Conservation (phyloP, 2,329 filamentous ascomycete species). For the Sporothrix brasiliensis region DNA sequence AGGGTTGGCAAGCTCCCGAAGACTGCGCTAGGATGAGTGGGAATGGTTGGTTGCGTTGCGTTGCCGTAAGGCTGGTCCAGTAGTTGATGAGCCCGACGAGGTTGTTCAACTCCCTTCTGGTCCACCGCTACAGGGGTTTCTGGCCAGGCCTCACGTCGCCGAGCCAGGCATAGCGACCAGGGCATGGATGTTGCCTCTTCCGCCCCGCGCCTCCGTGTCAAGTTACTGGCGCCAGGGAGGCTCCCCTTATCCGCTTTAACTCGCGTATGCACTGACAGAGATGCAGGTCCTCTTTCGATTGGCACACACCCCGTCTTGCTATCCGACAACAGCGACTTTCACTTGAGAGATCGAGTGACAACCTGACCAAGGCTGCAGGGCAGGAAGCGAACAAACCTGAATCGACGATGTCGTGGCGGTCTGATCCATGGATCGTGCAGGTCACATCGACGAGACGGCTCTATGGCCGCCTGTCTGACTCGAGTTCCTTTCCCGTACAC, state of each 20-base stretch:
- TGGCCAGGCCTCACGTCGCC: background rate
- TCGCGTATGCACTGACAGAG: background rate
- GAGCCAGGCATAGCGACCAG: background rate
- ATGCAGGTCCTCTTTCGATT: background rate
- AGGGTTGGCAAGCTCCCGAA: constrained; percentile 11
- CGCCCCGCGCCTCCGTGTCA: background rate
- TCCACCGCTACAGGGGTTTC: background rate
- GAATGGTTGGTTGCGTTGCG: constrained; percentile 16
- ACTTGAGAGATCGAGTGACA: background rate
- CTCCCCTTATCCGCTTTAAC: background rate
- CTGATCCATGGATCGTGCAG: constrained; percentile 3
- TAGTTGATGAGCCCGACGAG: background rate
- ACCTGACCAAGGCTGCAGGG: background rate
- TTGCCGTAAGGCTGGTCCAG: constrained; percentile 18
- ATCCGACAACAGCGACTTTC: background rate
- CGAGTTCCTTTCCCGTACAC: background rate
- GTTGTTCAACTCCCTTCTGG: too few species aligned
- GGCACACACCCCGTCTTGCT: background rate
- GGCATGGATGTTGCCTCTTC: constrained; percentile 2
- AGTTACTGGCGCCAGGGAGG: constrained; percentile 4
- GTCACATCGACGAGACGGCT: background rate
- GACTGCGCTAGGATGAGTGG: background rate
- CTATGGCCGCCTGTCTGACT: background rate
- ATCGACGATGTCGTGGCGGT: too few species aligned
- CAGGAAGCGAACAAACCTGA: background rate